These are phyloP conservation scores for Phytophthora vignae DNA, from an alignment of 352 stramenopile genomes.

Conservation along the genomic window DNA sequence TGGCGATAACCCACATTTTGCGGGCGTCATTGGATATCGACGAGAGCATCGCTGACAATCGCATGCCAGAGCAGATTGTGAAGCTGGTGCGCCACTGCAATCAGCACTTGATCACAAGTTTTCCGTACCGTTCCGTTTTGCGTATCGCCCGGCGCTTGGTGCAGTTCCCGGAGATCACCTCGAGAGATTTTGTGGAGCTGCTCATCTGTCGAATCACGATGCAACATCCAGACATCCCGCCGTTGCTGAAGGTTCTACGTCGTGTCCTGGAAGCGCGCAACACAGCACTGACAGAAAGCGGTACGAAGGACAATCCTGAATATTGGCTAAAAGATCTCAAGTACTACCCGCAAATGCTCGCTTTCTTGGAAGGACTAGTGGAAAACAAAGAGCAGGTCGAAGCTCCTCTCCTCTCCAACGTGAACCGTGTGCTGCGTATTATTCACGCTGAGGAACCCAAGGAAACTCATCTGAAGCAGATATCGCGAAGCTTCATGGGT, in stretches of 20 bases:
- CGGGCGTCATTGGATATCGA: conserved; percentile 73
- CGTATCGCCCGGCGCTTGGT: conserved; percentile 68
- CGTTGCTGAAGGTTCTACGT: conserved; percentile 76
- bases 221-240: conserved; percentile 74
- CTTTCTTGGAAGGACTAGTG: conserved; percentile 59
- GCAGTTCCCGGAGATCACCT: conserved; percentile 72
- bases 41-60: conserved; percentile 67
- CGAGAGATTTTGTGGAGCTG: conserved; percentile 76
- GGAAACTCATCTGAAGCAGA: conserved; percentile 53
- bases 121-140: conserved; percentile 75
- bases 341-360: conserved; percentile 71
- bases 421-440: conserved; percentile 80
- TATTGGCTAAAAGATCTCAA: conserved; percentile 74
- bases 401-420: conserved; percentile 65
- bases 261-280: conserved; percentile 72
- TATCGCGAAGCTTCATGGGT: conserved; percentile 73
- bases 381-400: conserved; percentile 61
- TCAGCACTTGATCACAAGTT: conserved; percentile 69
- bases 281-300: conserved; percentile 36
- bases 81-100: conserved; percentile 83
- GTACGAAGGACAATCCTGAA: conserved; percentile 41
- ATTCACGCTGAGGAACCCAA: conserved; percentile 67
- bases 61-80: conserved; percentile 78
- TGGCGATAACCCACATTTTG: conserved; percentile 76
- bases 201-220: conserved; percentile 76